Conservation (phyloP, 345 rosid species). For the Carallia pectinifolia region DNA sequence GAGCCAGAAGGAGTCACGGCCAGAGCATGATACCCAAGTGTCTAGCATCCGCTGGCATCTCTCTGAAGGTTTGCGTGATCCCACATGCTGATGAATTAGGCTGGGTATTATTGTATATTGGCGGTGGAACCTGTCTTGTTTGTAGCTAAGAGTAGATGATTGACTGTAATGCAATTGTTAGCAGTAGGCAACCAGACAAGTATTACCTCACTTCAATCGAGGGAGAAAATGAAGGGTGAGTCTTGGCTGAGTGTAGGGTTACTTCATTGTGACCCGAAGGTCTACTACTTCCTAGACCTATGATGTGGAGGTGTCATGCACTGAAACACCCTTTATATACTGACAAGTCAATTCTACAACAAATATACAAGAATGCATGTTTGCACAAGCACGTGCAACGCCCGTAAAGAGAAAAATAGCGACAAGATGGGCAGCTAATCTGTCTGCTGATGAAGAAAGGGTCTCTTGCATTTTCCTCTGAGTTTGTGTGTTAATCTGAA, state of each 20-base stretch:
- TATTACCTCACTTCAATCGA: not conserved
- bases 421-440: too few relatives aligned
- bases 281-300: not conserved
- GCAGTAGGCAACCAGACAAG: not conserved
- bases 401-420: too few relatives aligned
- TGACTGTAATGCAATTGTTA: not conserved
- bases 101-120: not conserved
- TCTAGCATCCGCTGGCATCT: conserved; percentile 93
- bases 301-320: too few relatives aligned
- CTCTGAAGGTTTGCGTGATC: conserved; percentile 52
- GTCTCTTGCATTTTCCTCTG: not conserved
- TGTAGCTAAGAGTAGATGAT: not conserved
- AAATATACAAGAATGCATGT: too few relatives aligned
- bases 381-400: too few relatives aligned
- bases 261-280: not conserved
- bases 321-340: too few relatives aligned
- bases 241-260: not conserved
- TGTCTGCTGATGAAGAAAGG: not conserved
- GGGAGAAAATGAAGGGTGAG: not conserved
- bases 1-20: conserved; percentile 64
- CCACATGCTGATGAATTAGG: not conserved
- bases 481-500: conserved; percentile 6
- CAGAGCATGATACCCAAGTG: conserved; percentile 77
- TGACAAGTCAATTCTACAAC: too few relatives aligned
- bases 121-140: not conserved